These are phyloP conservation scores for Aspergillus pseudoviridinutans DNA, from an alignment of 2,329 filamentous ascomycete genomes.

Conservation along the genomic window DNA sequence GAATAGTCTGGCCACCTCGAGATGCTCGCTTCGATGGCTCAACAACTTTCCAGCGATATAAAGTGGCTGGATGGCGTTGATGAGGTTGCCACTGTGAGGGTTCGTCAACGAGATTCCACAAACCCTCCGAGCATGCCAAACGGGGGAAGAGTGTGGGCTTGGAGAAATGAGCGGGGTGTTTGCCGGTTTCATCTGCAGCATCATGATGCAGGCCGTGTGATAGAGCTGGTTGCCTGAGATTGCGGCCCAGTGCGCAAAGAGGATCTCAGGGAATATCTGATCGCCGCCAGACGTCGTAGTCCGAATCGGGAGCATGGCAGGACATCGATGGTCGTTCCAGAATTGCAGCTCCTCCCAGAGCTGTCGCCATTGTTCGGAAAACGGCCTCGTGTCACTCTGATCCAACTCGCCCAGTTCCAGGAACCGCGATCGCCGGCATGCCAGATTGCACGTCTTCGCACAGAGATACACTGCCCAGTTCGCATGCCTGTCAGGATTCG, in stretches of 20 bases:
- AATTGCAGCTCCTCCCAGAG: conserved; percentile 49
- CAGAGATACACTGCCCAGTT: conserved; percentile 57
- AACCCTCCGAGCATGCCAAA: conserved; percentile 54
- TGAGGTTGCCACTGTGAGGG: conserved; percentile 51
- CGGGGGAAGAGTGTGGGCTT: conserved; percentile 34
- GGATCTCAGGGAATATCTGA: conserved; percentile 48
- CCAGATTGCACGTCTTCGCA: conserved; percentile 49
- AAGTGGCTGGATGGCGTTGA: conserved; percentile 55
- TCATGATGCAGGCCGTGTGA: conserved; percentile 51
- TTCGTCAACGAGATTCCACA: conserved; percentile 55
- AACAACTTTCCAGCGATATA: conserved; percentile 53
- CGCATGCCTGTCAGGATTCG: conserved; percentile 51
- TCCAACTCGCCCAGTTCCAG: conserved; percentile 45
- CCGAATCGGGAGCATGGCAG: conserved; percentile 45
- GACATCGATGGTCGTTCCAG: conserved; percentile 46
- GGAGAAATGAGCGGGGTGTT: conserved; percentile 17
- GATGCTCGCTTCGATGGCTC: conserved; percentile 46
- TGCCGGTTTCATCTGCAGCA: conserved; percentile 43
- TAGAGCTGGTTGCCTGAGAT: conserved; percentile 56
- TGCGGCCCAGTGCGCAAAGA: conserved; percentile 51
- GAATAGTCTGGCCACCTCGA: conserved; percentile 36
- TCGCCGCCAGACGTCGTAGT: conserved; percentile 33
- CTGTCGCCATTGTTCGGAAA: conserved; percentile 41
- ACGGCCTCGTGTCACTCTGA: conserved; percentile 36
- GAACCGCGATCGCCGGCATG: conserved; percentile 45